These are phyloP conservation scores for Thecaphora thlaspeos DNA, from an alignment of 1,284 basidiomycete genomes.

Conservation along the genomic window DNA sequence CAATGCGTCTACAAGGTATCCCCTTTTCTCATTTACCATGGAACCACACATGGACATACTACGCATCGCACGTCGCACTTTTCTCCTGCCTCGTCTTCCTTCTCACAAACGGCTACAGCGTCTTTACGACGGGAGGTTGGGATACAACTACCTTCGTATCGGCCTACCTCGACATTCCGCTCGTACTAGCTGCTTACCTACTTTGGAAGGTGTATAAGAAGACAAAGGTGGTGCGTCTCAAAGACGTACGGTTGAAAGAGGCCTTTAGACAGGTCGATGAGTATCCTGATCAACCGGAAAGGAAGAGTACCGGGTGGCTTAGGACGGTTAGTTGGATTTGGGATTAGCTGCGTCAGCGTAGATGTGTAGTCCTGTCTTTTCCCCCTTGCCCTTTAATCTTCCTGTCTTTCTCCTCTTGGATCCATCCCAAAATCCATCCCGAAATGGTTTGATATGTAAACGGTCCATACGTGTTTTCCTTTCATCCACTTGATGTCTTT, in stretches of 20 bases:
- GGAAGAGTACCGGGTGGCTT: not conserved
- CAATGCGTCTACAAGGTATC: conserved; percentile 73
- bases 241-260: conserved; percentile 15
- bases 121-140: conserved; percentile 59
- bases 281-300: conserved; percentile 4
- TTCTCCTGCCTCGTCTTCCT: conserved; percentile 66
- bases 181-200: conserved; percentile 74
- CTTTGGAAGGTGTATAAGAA: conserved; percentile 33
- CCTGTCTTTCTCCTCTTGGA: no score
- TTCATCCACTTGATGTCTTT: no score
- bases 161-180: conserved; percentile 71
- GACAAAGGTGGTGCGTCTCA: conserved; percentile 22
- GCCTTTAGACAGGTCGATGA: conserved; percentile 15
- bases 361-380: no score
- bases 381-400: no score
- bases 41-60: conserved; percentile 35
- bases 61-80: conserved; percentile 66
- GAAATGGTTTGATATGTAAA: no score
- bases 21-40: conserved; percentile 68
- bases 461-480: no score
- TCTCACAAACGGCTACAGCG: conserved; percentile 63
- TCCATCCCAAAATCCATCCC: no score
- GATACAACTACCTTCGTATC: conserved; percentile 70
- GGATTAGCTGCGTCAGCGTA: not conserved
- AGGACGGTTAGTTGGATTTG: not conserved